Percentiles rank a stretch among this genome's conserved stretches.
These are phyloP conservation scores for Ploettnerulaceae sp. DNA, from an alignment of 2,329 filamentous ascomycete genomes.

Conservation along the genomic window DNA sequence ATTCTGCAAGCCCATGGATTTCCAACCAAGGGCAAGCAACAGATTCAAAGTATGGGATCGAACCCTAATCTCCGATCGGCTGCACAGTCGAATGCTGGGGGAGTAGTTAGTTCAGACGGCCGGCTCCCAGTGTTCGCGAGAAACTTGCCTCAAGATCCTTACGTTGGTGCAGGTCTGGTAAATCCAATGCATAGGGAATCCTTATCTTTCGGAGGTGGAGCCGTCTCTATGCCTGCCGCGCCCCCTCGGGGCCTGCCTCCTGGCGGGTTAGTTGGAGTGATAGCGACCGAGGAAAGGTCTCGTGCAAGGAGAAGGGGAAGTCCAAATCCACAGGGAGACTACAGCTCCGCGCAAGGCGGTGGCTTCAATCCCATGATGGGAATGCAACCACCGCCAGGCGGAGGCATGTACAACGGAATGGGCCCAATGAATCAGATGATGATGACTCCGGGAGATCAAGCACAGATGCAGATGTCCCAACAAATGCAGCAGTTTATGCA, in stretches of 20 bases:
- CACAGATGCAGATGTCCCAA: slow-evolving; percentile 74
- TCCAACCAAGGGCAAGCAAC: slow-evolving; percentile 71
- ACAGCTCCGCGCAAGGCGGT: slow-evolving; percentile 32
- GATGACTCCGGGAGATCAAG: slow-evolving; percentile 58
- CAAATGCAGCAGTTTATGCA: slow-evolving; percentile 87
- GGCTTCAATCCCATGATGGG: slow-evolving; percentile 33
- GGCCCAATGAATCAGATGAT: slow-evolving; percentile 32
- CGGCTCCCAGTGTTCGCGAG: slow-evolving; percentile 75
- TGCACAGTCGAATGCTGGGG: slow-evolving; percentile 54
- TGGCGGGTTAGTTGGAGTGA: slow-evolving; percentile 81
- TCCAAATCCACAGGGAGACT: slow-evolving; percentile 58
- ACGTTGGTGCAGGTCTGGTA: slow-evolving; percentile 72
- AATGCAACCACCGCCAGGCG: slow-evolving; percentile 23
- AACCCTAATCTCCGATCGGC: slow-evolving; percentile 65
- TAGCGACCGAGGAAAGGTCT: slow-evolving; percentile 77
- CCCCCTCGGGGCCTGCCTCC: slow-evolving; percentile 46
- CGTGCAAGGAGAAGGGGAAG: slow-evolving; percentile 74
- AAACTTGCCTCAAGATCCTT: slow-evolving; percentile 78
- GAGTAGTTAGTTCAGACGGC: slow-evolving; percentile 36
- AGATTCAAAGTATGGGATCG: slow-evolving; percentile 61
- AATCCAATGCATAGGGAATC: slow-evolving; percentile 70
- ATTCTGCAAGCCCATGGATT: slow-evolving; percentile 89
- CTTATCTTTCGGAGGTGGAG: slow-evolving; percentile 61
- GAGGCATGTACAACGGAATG: slow-evolving; percentile 25
- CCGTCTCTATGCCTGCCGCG: slow-evolving; percentile 38